Evolutionary conservation across 148 eudicot genomes (phyloP), one percentile per base, ranked within the genome.

Genomic region (Fagopyrum esculentum): DNA sequence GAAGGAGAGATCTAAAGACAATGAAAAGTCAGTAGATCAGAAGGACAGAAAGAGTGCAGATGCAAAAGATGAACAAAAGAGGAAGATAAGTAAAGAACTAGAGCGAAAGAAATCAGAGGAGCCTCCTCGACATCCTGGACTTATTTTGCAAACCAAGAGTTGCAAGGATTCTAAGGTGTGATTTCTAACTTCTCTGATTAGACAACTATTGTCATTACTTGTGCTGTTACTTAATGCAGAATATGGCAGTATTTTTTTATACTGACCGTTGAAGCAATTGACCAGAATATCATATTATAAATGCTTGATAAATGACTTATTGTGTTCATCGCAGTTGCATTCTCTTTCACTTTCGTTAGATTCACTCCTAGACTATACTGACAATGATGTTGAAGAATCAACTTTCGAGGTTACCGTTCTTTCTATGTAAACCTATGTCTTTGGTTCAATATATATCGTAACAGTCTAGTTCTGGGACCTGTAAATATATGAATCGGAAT

Each of bases 341-440:
- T 90, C 99, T 35, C 45, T 90, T 72, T 95, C 99, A 74, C 87
- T 90, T 76, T 95, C 99, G 13, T 78, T 95, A 82, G 99, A 95
- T 77, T 95, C 99, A 15, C 87, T 95, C 70, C 85, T 95, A 77
- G 97, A 88, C 80, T 95, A 95, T 78, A 87, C 87, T 64, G 92
- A 85, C 79, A 88, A 86, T 80, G 99, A 95, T 82, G 61, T 87
- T 70, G 99, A 95, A 68, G 99, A 92, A 50, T 85, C 93, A 71
- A 90, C 88, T 19, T 95, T 95, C 85, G 99, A 95, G 98, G 98
- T 95, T 29, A 76, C 72, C 74, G 49, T 54, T 55, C 52, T 61
- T 60, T 6, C 9, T 59, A 45, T 43, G 52, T 44, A n/a, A 2
- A 5, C 12, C 12, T 66, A 5, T 43, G 71, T 66, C 4, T 63